Evolutionary conservation across 176 grass and related monocot genomes (phyloP), one percentile per base, ranked within the genome.

Genomic region (Aegilops speltoides): DNA sequence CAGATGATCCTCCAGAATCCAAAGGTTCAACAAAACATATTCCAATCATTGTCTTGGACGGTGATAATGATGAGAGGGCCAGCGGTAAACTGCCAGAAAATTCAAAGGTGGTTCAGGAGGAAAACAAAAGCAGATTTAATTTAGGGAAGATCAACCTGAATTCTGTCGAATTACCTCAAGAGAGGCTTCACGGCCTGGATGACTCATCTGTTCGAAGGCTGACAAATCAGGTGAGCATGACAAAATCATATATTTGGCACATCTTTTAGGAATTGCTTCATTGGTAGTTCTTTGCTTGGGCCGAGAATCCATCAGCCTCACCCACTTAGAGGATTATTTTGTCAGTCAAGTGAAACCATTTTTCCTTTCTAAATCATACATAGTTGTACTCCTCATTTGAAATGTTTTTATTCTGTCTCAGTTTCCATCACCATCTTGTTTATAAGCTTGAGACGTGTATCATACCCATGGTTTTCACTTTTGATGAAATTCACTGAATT

Each of bases 1-100:
- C 56, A 88, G 90, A 92, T 77, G 86, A 88, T 80, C 33, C 83
- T 86, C 63, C 88, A 80, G 91, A 89, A 67, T 95, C 93, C 25
- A 48, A 91, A 87, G 88, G 78, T 78, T 93, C 84, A 57, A 76
- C 90, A 57, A 89, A 74, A 79, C 84, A 87, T 79, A 36, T 61
- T 77, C 71, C 83, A 23, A 2, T 87, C 14, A 62, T 90, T 76
- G 57, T 84, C 24, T 86, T 77, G 10, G 86, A 93, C 75, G 81
- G 82, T 64, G 83, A 87, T 68, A 76, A 25, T 87, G 81, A 85
- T 82, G 90, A 80, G 25, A 89, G 15, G 54, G 19, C 19, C 19
- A 59, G 54, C 41, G 77, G 37, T 36, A 91, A 93, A 59, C 77
- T 75, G 2, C 82, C 25, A 9, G 79, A 89, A 87, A 86, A 77